A percentile compares a stretch with the other conserved stretches of the same genome.
Conservation (phyloP, 2,329 filamentous ascomycete genomes). For the Septoria linicola region DNA sequence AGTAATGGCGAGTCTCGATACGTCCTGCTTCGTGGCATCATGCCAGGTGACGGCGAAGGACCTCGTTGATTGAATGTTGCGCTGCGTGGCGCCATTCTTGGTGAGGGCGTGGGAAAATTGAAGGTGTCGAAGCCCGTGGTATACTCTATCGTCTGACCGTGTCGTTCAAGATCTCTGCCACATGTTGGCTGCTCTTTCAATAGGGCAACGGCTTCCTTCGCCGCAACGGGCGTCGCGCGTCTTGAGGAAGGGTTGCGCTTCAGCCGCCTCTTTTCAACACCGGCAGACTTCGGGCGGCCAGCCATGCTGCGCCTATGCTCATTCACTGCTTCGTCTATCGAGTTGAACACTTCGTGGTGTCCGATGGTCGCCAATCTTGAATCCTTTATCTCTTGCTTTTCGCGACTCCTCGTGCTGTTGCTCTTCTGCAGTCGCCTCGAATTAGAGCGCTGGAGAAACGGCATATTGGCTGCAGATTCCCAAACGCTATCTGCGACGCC, state of each 20-base stretch:
- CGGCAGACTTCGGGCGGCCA: constrained; percentile 18
- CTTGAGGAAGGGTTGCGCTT: constrained; percentile 18
- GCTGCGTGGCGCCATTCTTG: constrained; percentile 24
- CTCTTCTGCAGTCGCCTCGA: constrained; percentile 12
- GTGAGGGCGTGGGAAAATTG: constrained; percentile 34
- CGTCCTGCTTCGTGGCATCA: not conserved
- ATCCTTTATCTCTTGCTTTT: constrained; percentile 1
- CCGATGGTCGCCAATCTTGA: not conserved
- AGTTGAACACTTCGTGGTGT: constrained; percentile 2
- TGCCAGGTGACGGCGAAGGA: constrained; percentile 5
- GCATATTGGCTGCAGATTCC: constrained; percentile 10
- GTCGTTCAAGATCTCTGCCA: constrained; percentile 21
- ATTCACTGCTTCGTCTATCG: constrained; percentile 13
- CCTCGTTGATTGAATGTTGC: constrained; percentile 21
- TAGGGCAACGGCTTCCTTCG: constrained; percentile 6
- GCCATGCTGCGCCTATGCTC: constrained; percentile 15
- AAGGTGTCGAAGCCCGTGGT: constrained; percentile 29
- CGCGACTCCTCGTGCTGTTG: not conserved
- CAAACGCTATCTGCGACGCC: constrained; percentile 15
- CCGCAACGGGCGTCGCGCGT: not conserved
- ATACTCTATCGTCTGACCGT: constrained; percentile 27
- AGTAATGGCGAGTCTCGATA: constrained; percentile 14
- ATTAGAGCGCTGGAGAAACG: constrained; percentile 12
- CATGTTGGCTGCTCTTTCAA: constrained; percentile 17
- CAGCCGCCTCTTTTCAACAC: constrained; percentile 16